Base-by-base conservation (phyloP, 768 basidiomycete genomes). In the Macrolepiota fuliginosa region DNA sequence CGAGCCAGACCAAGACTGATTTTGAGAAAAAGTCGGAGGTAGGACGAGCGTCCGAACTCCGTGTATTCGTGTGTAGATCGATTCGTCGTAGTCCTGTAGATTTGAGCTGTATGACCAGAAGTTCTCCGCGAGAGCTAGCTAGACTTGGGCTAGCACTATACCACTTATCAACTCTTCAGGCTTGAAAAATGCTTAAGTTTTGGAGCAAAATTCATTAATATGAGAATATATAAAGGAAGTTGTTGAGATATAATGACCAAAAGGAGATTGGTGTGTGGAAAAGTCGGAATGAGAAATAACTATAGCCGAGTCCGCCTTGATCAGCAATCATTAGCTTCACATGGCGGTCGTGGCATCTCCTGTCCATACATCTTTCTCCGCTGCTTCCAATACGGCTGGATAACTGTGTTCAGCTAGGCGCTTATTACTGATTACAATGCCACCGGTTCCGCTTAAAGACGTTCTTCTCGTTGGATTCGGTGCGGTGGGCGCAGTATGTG, bases 401-500 rank as follows among this genome's bases (percentile, higher is more conserved):
- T 45, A 45, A 45, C n/a, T 12, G 13, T 17, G 7, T 11, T 40
- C 42, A 45, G 42, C 42, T n/a, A 45, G 24, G 46, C n/a, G 2
- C 22, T 19, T 36, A 12, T 9, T 10, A 32, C 32, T 15, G 29
- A 9, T n/a, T 11, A 37, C 13, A 29, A 59, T 59, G 60, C 46
- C 52, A n/a, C 35, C 52, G 57, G 68, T 54, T 36, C 61, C 67
- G 11, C 15, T 72, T 27, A 81, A 82, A 64, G 83, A 87, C 24
- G 76, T 86, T 15, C 76, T 87, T 1, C 70, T 87, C 15, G 82
- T 87, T n/a, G 85, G 86, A 1, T 83, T 85, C 63, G 88, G 89
- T 11, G 88, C 86, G 1, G 78, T 89, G 1, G 88, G 88, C 1
- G 79, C 84, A 2, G 79, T 88, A 32, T 88, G 88, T 89, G 63